phyloP scores from a whole-genome alignment of 2,329 filamentous ascomycete species.

The Rhynchosporium graminicola region DNA sequence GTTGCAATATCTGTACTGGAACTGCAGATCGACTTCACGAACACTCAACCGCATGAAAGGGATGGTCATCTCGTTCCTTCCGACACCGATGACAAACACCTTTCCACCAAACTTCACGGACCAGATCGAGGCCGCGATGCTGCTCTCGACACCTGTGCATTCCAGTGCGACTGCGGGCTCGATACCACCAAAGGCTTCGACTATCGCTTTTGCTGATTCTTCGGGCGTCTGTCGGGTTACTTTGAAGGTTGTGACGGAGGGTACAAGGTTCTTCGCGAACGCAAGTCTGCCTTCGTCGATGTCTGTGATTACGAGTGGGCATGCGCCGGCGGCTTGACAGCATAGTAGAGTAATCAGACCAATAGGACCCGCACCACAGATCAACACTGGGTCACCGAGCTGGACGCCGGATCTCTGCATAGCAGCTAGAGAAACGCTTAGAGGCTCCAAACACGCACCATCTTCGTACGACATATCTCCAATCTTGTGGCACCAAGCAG shows the following conservation, averaged over 20 bases:
- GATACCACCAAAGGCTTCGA: slow-evolving; percentile 71
- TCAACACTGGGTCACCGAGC: slow-evolving; percentile 82
- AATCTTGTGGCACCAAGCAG: slow-evolving; percentile 95
- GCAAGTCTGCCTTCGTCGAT: slow-evolving; percentile 83
- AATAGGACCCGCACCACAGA: slow-evolving; percentile 93
- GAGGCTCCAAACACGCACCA: slow-evolving; percentile 85
- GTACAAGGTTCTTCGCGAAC: slow-evolving; percentile 83
- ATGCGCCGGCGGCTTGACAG: slow-evolving; percentile 81
- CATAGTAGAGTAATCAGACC: slow-evolving; percentile 87
- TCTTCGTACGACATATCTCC: slow-evolving; percentile 89
- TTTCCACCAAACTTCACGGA: slow-evolving; percentile 93
- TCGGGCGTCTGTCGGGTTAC: slow-evolving; percentile 68
- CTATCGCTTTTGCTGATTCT: slow-evolving; percentile 68
- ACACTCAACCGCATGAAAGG: slow-evolving; percentile 94
- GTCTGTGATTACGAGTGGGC: slow-evolving; percentile 90
- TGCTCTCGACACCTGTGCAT: slow-evolving; percentile 93
- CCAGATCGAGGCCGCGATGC: slow-evolving; percentile 83
- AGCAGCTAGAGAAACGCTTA: slow-evolving; percentile 85
- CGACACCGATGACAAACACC: slow-evolving; percentile 95
- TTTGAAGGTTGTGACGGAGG: slow-evolving; percentile 77
- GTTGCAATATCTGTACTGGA: slow-evolving; percentile 96
- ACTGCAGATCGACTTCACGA: slow-evolving; percentile 89
- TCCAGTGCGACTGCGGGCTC: slow-evolving; percentile 84
- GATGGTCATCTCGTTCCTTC: slow-evolving; percentile 91
- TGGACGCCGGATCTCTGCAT: slow-evolving; percentile 79